phyloP scores from a whole-genome alignment of 2,329 filamentous ascomycete genomes.

The Endocalyx cinctus region DNA sequence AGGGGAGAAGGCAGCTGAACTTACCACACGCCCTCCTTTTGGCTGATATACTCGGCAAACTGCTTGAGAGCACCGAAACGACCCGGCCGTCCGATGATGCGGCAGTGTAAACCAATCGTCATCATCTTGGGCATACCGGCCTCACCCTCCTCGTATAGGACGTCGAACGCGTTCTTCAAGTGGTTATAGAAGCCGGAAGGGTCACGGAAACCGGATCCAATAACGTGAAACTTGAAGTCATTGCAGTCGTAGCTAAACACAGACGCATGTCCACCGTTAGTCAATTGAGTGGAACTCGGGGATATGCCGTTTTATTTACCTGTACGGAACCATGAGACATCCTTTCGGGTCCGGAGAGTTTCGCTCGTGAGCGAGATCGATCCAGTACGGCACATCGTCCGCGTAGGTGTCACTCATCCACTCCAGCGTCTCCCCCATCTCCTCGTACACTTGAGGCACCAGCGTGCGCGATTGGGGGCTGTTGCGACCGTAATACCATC shows the following conservation, averaged over 20 bases:
- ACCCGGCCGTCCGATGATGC: constrained; percentile 45
- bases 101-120: constrained; percentile 41
- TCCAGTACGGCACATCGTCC: constrained; percentile 53
- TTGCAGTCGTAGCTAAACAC: constrained; percentile 39
- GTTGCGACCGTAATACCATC: constrained; percentile 45
- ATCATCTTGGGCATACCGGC: constrained; percentile 51
- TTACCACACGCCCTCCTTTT: constrained; percentile 47
- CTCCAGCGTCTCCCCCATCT: constrained; percentile 45
- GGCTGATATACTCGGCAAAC: constrained; percentile 37
- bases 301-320: too few relatives aligned
- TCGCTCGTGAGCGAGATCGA: constrained; percentile 45
- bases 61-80: constrained; percentile 45
- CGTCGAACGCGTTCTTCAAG: constrained; percentile 48
- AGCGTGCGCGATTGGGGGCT: constrained; percentile 40
- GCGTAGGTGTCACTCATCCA: constrained; percentile 48
- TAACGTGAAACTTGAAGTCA: constrained; percentile 39
- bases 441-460: constrained; percentile 44
- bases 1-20: too few relatives aligned
- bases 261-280: background rate
- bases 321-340: constrained; percentile 50
- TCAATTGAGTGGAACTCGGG: too few relatives aligned
- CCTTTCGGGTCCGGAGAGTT: constrained; percentile 36
- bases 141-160: constrained; percentile 46
- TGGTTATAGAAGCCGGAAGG: constrained; percentile 40
- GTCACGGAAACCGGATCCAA: constrained; percentile 39